Conservation (phyloP, 305 asterid species). For the Coffea humblotiana region DNA sequence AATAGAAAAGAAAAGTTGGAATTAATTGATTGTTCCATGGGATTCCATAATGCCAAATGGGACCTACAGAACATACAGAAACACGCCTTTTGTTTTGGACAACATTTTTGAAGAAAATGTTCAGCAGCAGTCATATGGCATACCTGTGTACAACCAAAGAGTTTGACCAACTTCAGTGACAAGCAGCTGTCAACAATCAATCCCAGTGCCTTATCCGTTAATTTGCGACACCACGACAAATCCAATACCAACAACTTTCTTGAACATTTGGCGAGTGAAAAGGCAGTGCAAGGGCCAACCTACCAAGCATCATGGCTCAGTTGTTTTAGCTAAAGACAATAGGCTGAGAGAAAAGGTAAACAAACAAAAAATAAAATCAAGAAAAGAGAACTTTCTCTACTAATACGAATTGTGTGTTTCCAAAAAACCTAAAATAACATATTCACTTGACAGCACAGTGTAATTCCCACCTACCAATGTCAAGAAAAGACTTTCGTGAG, state of each 20-base stretch:
- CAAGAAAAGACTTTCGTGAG: not conserved
- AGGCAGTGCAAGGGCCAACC: slow-evolving; percentile 66
- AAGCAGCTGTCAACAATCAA: slow-evolving; percentile 71
- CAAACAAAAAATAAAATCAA: not conserved
- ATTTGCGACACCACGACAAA: slow-evolving; percentile 74
- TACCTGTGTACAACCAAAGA: slow-evolving; percentile 57
- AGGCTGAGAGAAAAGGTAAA: slow-evolving; percentile 6
- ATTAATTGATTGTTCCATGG: not conserved
- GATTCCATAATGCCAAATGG: not conserved
- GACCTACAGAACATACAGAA: not conserved
- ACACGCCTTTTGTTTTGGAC: not conserved
- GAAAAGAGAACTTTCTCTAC: not conserved
- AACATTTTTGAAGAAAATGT: not conserved
- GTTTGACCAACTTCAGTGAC: slow-evolving; percentile 67
- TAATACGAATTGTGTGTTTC: not conserved
- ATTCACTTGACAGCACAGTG: not conserved
- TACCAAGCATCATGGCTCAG: slow-evolving; percentile 25
- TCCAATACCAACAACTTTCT: slow-evolving; percentile 66
- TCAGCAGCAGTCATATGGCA: slow-evolving; percentile 6
- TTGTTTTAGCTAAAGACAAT: slow-evolving; percentile 13
- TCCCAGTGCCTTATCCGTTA: slow-evolving; percentile 61
- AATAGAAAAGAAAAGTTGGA: not conserved
- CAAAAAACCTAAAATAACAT: not conserved
- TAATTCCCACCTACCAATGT: not conserved
- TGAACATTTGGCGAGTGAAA: slow-evolving; percentile 58